Percentiles rank a stretch among this genome's conserved stretches.
Evolutionary conservation across 208 protist genomes (phyloP).

Genomic region (Acanthamoeba lenticulata): DNA sequence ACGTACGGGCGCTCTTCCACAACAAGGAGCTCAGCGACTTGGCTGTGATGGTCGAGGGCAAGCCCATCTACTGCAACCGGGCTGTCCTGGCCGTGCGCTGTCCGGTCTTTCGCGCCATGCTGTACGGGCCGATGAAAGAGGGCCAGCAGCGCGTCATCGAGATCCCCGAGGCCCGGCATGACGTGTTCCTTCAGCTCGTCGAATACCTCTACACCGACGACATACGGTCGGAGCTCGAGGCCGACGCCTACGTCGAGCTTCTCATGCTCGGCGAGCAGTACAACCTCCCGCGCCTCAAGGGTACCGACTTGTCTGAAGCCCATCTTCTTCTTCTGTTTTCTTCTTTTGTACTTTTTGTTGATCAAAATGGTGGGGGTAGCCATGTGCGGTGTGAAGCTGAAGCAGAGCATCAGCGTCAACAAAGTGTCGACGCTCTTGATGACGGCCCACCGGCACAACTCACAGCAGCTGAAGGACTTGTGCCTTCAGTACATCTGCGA

Average conservation of each 20-base stretch:
- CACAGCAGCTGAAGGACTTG: conserved; percentile 31
- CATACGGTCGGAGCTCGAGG: background rate
- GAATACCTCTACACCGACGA: conserved; percentile 18
- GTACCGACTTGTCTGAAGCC: too few species aligned
- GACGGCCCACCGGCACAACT: background rate
- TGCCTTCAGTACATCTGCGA: conserved; percentile 29
- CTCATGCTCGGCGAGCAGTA: conserved; percentile 39
- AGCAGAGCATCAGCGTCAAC: conserved; percentile 48
- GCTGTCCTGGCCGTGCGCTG: background rate
- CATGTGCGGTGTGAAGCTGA: conserved; percentile 19
- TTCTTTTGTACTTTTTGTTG: too few species aligned
- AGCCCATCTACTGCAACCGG: conserved; percentile 41
- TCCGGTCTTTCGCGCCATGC: conserved; percentile 31
- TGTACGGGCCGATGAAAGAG: conserved; percentile 19
- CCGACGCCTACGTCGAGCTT: conserved; percentile 19
- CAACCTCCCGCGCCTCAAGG: background rate
- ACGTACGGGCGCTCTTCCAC: background rate
- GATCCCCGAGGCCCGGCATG: conserved; percentile 1
- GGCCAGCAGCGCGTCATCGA: background rate
- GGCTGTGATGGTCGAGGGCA: background rate
- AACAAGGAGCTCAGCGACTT: conserved; percentile 43
- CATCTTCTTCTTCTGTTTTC: too few species aligned
- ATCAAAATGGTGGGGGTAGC: too few species aligned
- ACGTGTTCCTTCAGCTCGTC: background rate
- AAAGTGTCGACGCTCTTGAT: conserved; percentile 8